Conservation (phyloP, 2,329 filamentous ascomycete species). For the Mollisiaceae sp. region DNA sequence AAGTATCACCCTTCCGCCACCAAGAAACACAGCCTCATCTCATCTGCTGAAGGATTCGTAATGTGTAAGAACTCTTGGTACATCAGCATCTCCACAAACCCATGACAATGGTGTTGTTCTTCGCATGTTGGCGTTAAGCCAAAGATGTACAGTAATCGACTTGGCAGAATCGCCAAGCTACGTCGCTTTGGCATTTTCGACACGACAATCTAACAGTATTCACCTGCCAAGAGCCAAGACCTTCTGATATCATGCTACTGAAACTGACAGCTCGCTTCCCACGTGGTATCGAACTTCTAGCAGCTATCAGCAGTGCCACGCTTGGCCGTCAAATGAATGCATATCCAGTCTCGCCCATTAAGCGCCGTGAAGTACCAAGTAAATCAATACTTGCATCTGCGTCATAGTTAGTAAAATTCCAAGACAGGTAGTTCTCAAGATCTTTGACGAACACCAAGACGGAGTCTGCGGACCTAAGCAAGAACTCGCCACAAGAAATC, state of each 20-base stretch:
- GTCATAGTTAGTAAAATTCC: neutral
- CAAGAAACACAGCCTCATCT: neutral
- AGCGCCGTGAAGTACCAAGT: neutral
- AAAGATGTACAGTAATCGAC: too few species aligned
- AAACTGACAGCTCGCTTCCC: too few species aligned
- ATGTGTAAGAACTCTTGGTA: neutral
- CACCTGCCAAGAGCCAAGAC: slow-evolving; percentile 1
- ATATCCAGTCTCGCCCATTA: neutral
- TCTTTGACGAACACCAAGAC: neutral
- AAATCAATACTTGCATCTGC: neutral
- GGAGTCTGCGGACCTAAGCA: neutral
- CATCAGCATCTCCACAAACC: neutral
- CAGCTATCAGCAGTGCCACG: neutral
- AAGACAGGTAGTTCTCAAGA: neutral
- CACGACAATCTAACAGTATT: neutral
- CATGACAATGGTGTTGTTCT: neutral
- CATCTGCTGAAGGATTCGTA: neutral
- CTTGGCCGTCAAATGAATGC: neutral
- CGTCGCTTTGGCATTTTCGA: too few species aligned
- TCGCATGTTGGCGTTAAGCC: neutral
- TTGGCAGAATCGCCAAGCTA: too few species aligned
- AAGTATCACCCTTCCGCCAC: neutral
- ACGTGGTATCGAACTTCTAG: neutral
- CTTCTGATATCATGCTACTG: too few species aligned
- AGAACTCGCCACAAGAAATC: neutral